phyloP scores from a whole-genome alignment of 352 stramenopile genomes.

The Globisporangium alternatum region DNA sequence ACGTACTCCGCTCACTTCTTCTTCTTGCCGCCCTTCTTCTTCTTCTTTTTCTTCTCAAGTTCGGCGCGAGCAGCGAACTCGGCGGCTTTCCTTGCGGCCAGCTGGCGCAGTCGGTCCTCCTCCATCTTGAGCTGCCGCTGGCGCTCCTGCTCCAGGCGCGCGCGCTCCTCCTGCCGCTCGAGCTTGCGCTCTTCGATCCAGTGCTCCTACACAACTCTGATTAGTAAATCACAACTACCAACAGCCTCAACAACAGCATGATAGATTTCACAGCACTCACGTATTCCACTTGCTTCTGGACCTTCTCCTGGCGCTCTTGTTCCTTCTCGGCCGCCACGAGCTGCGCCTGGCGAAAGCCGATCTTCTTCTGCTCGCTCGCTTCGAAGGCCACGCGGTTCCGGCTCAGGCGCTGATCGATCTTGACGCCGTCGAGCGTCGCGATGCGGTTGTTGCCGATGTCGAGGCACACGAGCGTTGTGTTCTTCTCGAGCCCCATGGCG shows the following conservation, averaged over 20 bases:
- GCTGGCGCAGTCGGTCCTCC: slow-evolving; percentile 63
- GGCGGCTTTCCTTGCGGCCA: slow-evolving; percentile 63
- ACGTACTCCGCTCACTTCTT: slow-evolving; percentile 28
- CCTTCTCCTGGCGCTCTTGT: slow-evolving; percentile 40
- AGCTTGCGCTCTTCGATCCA: slow-evolving; percentile 77
- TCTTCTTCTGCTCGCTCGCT: slow-evolving; percentile 35
- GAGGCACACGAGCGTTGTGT: slow-evolving; percentile 61
- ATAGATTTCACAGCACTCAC: slow-evolving; percentile 20
- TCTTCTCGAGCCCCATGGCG: slow-evolving; percentile 49
- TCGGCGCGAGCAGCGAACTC: slow-evolving; percentile 70
- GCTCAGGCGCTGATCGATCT: slow-evolving; percentile 43
- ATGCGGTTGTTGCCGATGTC: slow-evolving; percentile 83
- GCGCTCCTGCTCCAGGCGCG: slow-evolving; percentile 44
- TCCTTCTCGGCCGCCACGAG: slow-evolving; percentile 48
- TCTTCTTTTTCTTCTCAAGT: slow-evolving; percentile 85
- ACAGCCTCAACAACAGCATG: slow-evolving; percentile 2
- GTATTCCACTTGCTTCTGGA: slow-evolving; percentile 52
- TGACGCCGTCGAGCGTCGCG: slow-evolving; percentile 38
- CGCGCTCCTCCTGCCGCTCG: slow-evolving; percentile 49
- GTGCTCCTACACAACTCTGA: slow-evolving; percentile 34
- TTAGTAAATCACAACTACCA: not conserved
- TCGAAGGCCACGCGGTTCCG: slow-evolving; percentile 55
- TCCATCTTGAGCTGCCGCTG: slow-evolving; percentile 50
- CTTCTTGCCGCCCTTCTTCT: slow-evolving; percentile 56
- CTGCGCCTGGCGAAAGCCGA: slow-evolving; percentile 46